A percentile compares a stretch with the other conserved stretches of the same genome.
These are phyloP conservation scores for Huntiella bhutanensis DNA, from an alignment of 2,329 filamentous ascomycete genomes.

Conservation along the genomic window DNA sequence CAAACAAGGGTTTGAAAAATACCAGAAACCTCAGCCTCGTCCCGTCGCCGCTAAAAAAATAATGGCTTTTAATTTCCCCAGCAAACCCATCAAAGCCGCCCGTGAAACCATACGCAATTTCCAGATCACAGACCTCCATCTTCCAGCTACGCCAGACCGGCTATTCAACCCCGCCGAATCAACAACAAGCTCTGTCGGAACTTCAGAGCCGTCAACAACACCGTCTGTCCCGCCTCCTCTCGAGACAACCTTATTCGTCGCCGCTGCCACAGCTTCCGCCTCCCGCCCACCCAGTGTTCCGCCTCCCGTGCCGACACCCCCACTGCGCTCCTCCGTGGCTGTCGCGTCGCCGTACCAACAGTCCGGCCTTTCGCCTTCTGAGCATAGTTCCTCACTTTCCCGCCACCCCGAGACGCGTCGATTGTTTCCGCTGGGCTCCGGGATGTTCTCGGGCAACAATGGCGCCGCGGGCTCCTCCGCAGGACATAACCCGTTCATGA, in stretches of 20 bases:
- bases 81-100: too few relatives aligned
- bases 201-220: conserved; percentile 29
- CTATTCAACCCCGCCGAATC: conserved; percentile 2
- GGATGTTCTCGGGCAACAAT: conserved; percentile 4
- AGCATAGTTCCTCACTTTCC: neutral
- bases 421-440: conserved; percentile 35
- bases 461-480: neutral
- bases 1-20: too few relatives aligned
- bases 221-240: conserved; percentile 24
- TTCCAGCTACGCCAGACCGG: conserved; percentile 31
- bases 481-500: conserved; percentile 12
- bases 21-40: too few relatives aligned
- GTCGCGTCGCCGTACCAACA: too few relatives aligned
- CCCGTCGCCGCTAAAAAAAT: too few relatives aligned
- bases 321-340: neutral
- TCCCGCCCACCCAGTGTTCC: neutral
- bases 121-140: conserved; percentile 18
- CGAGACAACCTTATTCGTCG: neutral
- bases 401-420: conserved; percentile 24
- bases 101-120: too few relatives aligned
- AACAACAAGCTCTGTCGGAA: too few relatives aligned
- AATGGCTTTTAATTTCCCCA: too few relatives aligned
- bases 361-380: neutral
- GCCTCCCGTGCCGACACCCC: neutral
- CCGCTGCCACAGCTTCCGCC: neutral